phyloP scores from a whole-genome alignment of 306 rosid species.

The Sphenostylis stenocarpa region DNA sequence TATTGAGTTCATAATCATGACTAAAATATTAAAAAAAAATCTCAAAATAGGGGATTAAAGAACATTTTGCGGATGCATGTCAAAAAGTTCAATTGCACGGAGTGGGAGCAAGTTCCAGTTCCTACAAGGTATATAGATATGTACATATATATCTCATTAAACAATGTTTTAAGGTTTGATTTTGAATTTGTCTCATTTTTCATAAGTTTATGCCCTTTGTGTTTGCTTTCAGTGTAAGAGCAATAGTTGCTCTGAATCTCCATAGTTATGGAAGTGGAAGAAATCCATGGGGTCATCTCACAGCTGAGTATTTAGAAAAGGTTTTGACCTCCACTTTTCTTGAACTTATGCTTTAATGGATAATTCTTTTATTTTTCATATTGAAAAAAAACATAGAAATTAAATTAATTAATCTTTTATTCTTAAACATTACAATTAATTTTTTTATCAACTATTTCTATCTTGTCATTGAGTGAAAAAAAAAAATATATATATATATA shows the following conservation, averaged over 20 bases:
- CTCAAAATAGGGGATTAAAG: conserved; percentile 72
- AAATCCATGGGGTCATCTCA: conserved; percentile 90
- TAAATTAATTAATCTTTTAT: not conserved
- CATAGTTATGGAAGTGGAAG: conserved; percentile 98
- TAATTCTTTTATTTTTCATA: not conserved
- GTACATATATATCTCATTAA: conserved; percentile 31
- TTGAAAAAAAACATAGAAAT: not conserved
- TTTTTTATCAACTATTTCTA: no score
- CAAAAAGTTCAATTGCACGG: conserved; percentile 66
- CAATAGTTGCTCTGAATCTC: conserved; percentile 85
- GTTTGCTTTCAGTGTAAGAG: conserved; percentile 78
- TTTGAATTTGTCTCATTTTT: conserved; percentile 15
- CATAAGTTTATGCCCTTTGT: conserved; percentile 32
- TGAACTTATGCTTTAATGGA: not conserved
- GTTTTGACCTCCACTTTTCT: conserved; percentile 39
- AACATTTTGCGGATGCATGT: conserved; percentile 85
- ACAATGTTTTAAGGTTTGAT: not conserved
- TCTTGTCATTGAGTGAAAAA: no score
- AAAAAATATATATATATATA: no score
- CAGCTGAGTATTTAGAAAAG: conserved; percentile 92
- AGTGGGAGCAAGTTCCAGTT: conserved; percentile 82
- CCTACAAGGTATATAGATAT: conserved; percentile 96
- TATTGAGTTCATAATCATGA: not conserved
- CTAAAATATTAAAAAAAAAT: not conserved
- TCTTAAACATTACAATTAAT: no score